phyloP scores from a whole-genome alignment of 2,329 filamentous ascomycete species.

The Davidsoniella eucalypti region DNA sequence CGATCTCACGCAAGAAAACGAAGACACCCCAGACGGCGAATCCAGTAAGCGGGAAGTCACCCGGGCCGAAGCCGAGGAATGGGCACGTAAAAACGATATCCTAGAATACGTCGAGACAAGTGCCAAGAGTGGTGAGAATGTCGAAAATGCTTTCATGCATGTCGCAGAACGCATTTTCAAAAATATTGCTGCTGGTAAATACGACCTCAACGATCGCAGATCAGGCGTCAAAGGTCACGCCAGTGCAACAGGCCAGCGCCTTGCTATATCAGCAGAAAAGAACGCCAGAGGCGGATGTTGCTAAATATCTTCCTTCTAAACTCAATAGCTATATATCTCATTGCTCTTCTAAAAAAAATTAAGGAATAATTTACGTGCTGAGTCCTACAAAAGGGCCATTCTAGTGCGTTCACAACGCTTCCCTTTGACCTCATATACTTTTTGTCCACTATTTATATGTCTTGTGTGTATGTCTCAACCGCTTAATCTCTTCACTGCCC shows the following conservation, averaged over 20 bases:
- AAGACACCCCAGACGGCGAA: constrained; percentile 10
- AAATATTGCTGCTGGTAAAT: constrained; percentile 89
- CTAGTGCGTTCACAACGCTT: too few species aligned
- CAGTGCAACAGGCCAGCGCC: constrained; percentile 28
- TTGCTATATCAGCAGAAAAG: constrained; percentile 25
- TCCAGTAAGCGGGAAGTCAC: constrained; percentile 58
- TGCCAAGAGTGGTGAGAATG: constrained; percentile 86
- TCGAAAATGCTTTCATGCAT: constrained; percentile 82
- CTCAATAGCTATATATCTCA: not conserved
- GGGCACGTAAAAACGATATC: constrained; percentile 73
- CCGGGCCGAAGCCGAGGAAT: constrained; percentile 68
- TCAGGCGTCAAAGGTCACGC: constrained; percentile 72
- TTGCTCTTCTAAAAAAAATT: not conserved
- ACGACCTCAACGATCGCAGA: constrained; percentile 83
- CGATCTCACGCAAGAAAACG: constrained; percentile 46
- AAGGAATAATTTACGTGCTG: too few species aligned
- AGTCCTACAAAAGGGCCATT: too few species aligned
- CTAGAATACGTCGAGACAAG: constrained; percentile 92
- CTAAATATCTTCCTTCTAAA: constrained; percentile 16
- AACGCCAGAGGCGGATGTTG: constrained; percentile 31
- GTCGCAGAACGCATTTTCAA: constrained; percentile 92
- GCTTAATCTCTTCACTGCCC: too few species aligned
- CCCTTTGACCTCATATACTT: too few species aligned
- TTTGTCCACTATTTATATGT: too few species aligned
- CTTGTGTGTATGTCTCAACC: too few species aligned